Evolutionary conservation across 129 eudicot species (phyloP).

Genomic region (Centaurea solstitialis): DNA sequence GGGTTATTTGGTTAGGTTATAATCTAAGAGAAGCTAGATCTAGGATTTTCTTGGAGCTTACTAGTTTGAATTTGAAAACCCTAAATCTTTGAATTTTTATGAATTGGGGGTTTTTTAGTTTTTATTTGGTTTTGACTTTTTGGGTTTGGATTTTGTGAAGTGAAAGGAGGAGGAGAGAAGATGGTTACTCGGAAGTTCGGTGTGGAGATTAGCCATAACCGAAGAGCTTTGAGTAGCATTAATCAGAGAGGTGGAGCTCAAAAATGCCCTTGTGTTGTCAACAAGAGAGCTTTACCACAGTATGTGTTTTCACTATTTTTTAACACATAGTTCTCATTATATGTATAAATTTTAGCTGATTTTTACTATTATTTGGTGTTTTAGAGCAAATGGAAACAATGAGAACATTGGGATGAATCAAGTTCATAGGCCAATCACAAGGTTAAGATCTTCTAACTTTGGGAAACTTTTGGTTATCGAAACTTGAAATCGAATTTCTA

Average conservation of each 20-base stretch:
- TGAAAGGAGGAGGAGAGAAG: conserved; percentile 33
- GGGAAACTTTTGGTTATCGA: background rate
- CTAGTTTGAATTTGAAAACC: conserved; percentile 16
- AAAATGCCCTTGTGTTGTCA: conserved; percentile 55
- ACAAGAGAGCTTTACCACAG: conserved; percentile 67
- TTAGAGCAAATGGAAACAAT: conserved; percentile 34
- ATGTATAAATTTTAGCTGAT: conserved; percentile 12
- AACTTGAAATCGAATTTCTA: background rate
- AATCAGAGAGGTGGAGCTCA: conserved; percentile 63
- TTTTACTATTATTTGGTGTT: conserved; percentile 3
- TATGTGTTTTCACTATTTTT: conserved; percentile 10
- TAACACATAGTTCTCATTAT: background rate
- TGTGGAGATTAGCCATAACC: conserved; percentile 46
- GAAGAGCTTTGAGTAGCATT: conserved; percentile 68
- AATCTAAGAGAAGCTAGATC: background rate
- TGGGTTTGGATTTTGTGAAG: conserved; percentile 15
- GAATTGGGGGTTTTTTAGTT: background rate
- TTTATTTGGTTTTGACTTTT: background rate
- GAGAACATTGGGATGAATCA: conserved; percentile 32
- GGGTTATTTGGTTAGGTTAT: background rate
- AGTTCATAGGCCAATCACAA: conserved; percentile 35
- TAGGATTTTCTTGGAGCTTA: conserved; percentile 6
- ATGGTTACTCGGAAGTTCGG: conserved; percentile 51
- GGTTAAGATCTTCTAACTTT: conserved; percentile 23
- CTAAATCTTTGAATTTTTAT: background rate